Base-by-base conservation (phyloP, 148 eudicot species). In the Euryodendron excelsum region DNA sequence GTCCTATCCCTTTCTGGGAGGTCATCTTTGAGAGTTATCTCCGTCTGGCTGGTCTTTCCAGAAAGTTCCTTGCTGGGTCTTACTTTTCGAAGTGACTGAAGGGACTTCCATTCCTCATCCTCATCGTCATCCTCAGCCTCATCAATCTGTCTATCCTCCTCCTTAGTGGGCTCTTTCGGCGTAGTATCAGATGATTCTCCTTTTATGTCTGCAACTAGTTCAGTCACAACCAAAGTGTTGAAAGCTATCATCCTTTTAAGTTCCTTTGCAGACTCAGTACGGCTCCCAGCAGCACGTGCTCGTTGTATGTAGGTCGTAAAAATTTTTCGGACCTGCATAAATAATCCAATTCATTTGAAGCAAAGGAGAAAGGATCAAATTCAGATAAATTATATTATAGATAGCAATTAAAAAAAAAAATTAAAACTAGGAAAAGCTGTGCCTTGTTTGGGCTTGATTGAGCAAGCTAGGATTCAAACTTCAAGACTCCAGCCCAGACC, bases 211-310 rank as follows among this genome's bases (percentile, higher is more conserved):
- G 92, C 86, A 62, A 96, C 91, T 82, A 96, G 79, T 76, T 84
- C 88, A 53, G 98, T 90, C 74, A 89, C 99, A 50, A 93, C 98
- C 80, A 87, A 83, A n/a, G 84, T 79, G 81, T 96, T 96, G 82
- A 92, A 96, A 47, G 85, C 89, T 73, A 96, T 88, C 99, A 93
- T 85, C 85, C 86, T 87, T 82, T 88, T 87, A 36, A 93, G 94
- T 77, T 85, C 89, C 77, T 85, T 90, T 23, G 97, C 98, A 68
- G 95, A 81, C 78, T 87, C 92, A 17, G 85, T 83, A 11, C 87
- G 89, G 79, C 87, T 86, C 30, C 86, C 91, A 72, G 93, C 94
- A 62, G 85, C 90, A 74, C 90, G 88, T 69, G 97, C 87, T 77
- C 90, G 86, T 86, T 92, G 89, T 50, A 96, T 84, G 86, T 87